Base-by-base conservation (phyloP, 148 eudicot genomes). In the Chenopodium suecicum region DNA sequence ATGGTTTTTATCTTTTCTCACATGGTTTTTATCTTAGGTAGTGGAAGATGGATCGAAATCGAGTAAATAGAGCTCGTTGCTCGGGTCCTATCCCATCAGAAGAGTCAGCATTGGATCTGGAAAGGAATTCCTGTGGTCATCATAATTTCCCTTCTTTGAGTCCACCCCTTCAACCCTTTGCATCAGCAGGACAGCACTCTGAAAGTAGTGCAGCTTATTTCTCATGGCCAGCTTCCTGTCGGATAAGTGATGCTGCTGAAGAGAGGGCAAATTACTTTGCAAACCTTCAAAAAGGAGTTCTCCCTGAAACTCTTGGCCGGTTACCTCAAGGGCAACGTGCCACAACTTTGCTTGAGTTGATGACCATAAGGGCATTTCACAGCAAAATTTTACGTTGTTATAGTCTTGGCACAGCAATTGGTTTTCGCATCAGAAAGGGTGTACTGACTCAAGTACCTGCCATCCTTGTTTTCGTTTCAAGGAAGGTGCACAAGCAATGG, bases 401-500 rank as follows among this genome's bases (percentile, higher is more conserved):
- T 81, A 95, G 99, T 86, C 97, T 95, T 80, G 99, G 99, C 56
- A 95, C 99, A 44, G 99, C 99, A 23, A 89, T 95, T 86, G 99
- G 99, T 52, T 95, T 94, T 79, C 92, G 99, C 80, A 95, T 95
- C 78, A 84, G 90, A 74, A 85, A 88, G 75, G 99, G 99, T 74
- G 91, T 95, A 83, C 81, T 95, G 91, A 95, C 98, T 50, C 93
- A 95, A 23, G 92, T 82, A 87, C 99, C 99, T 0, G 99, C 99
- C 63, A 95, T 95, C 65, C 91, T 95, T 68, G 99, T 94, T 54
- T 95, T 95, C 75, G 99, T 95, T 73, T 95, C 99, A 44, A 89
- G 95, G 82, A 95, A 95, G 87, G 99, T 95, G 82, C 98, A 95
- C 89, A 95, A 95, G 89, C 95, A 92, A 79, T 95, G 99, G 99